phyloP scores from a whole-genome alignment of 1,284 basidiomycete species.

The Tylopilus sp. region DNA sequence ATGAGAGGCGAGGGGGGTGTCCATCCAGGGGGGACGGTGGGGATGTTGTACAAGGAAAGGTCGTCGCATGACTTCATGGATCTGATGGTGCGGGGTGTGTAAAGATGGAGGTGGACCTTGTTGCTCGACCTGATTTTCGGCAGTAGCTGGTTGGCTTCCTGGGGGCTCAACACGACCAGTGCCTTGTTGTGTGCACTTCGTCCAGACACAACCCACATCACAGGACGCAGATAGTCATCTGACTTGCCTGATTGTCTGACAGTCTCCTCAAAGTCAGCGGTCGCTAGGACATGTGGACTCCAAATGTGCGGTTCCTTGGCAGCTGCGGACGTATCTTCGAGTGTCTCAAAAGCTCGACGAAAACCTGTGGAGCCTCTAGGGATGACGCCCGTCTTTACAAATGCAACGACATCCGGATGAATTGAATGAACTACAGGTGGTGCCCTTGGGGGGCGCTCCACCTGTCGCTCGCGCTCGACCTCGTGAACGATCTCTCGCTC shows the following conservation, averaged over 20 bases:
- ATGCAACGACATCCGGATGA: constrained; percentile 12
- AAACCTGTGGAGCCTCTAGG: neutral
- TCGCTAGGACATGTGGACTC: constrained; percentile 21
- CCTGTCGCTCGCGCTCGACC: constrained; percentile 37
- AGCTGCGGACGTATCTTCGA: constrained; percentile 4
- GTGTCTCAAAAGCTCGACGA: constrained; percentile 1
- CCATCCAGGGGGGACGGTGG: constrained; percentile 14
- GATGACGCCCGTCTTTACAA: constrained; percentile 22
- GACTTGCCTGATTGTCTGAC: neutral
- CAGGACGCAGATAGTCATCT: constrained; percentile 37
- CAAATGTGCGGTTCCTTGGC: constrained; percentile 12
- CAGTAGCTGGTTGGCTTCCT: constrained; percentile 40
- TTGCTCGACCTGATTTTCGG: constrained; percentile 34
- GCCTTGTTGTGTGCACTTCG: neutral
- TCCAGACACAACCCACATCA: constrained; percentile 41
- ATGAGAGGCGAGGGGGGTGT: neutral
- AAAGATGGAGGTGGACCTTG: constrained; percentile 39
- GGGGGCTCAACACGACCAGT: constrained; percentile 42
- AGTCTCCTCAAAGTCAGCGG: constrained; percentile 22
- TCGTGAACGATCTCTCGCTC: constrained; percentile 46
- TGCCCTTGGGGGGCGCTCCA: constrained; percentile 32
- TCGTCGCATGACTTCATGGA: constrained; percentile 39
- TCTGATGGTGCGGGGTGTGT: constrained; percentile 36
- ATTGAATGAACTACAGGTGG: constrained; percentile 20
- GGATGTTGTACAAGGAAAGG: constrained; percentile 35